A percentile compares a stretch with the other conserved stretches of the same genome.
Conservation (phyloP, 768 basidiomycete genomes). For the Termitomyces bulborhizus region DNA sequence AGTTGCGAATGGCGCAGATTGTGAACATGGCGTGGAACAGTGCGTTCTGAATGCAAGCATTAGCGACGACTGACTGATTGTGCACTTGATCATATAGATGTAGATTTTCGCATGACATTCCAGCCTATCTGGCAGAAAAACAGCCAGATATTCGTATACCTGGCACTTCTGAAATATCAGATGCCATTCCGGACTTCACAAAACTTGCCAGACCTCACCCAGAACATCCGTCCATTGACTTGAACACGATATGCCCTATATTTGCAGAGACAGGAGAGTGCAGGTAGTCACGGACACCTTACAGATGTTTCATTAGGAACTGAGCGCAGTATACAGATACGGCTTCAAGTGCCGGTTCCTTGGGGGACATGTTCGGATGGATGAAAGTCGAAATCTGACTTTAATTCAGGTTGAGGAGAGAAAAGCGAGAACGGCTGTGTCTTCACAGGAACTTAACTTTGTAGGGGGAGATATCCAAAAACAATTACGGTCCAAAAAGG, state of each 20-base stretch:
- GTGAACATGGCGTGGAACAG: constrained; percentile 68
- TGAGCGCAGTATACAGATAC: constrained; percentile 29
- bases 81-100: constrained; percentile 40
- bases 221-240: constrained; percentile 36
- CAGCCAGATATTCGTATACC: constrained; percentile 65
- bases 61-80: background rate
- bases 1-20: constrained; percentile 62
- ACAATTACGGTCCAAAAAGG: constrained; percentile 63
- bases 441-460: constrained; percentile 66
- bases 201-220: constrained; percentile 22
- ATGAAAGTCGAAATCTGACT: constrained; percentile 36
- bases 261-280: constrained; percentile 69
- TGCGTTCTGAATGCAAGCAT: constrained; percentile 8
- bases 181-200: constrained; percentile 24
- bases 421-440: constrained; percentile 38
- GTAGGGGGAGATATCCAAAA: constrained; percentile 52
- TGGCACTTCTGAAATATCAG: constrained; percentile 31
- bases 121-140: constrained; percentile 72
- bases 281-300: constrained; percentile 27
- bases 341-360: constrained; percentile 93
- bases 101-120: constrained; percentile 73
- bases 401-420: constrained; percentile 54
- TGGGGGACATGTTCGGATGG: constrained; percentile 59
- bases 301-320: background rate
- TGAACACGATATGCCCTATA: constrained; percentile 54